Evolutionary conservation across 805 yeast genomes (phyloP), one percentile per base, ranked within the genome.

Genomic region (Zygotorulaspora sp.): DNA sequence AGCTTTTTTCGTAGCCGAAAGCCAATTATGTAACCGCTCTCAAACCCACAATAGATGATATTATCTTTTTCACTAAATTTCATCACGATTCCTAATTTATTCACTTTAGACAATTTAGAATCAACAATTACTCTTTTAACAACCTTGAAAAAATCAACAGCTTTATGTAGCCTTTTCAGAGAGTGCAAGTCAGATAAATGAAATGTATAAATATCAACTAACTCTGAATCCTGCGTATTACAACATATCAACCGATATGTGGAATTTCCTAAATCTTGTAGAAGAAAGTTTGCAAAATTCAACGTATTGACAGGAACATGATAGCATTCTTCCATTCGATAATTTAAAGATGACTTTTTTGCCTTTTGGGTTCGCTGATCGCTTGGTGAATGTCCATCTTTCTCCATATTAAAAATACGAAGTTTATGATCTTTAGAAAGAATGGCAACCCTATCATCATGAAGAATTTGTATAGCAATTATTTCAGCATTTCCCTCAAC

Each of bases 261-360:
- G 6, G 32, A 36, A 5, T 25, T 21, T 5, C 33, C 31, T 11
- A 34, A 6, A 9, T 39, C 35, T 16, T 37, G 38, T 2, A 58
- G 29, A 4, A 43, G 31, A 21, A 56, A 51, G 35, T 61, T 59
- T 0, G 63, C 56, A 41, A 61, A 61, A 33, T 57, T 61, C 25
- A 59, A 35, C 2, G 64, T 61, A 37, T 61, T 61, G 3, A 61
- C 52, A 6, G 61, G 61, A 26, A 56, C 53, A 21, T 49, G 52
- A 40, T 52, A 55, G 7, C 46, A 30, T 30, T 35, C 36, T 32
- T 13, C 35, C 7, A 20, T 9, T 19, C n/a, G 14, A 17, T 29
- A 26, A 14, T 14, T 17, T 5, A 24, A 18, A 9, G 22, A 6
- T 15, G 20, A 9, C 16, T 13, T 11, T 5, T 4, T 19, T 12